Base-by-base conservation (phyloP, 176 grass and related monocot species). In the Phyllostachys edulis region DNA sequence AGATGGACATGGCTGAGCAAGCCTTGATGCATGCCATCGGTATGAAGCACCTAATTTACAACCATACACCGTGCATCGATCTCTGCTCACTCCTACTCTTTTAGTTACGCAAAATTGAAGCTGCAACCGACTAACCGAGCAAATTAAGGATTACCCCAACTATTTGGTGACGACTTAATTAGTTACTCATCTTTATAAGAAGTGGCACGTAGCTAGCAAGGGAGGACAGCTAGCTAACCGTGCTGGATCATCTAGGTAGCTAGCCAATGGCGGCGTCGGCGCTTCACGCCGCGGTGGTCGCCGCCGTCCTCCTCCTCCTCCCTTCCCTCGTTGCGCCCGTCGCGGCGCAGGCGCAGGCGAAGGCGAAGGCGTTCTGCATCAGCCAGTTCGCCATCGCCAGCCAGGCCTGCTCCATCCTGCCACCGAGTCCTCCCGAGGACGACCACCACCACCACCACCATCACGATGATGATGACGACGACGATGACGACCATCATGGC, bases 331-430 rank as follows among this genome's bases (percentile, higher is more conserved):
- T 89, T 24, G 51, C 78, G 7, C 73, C 37, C 3, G 73, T 79
- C 34, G 82, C 32, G n/a, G 83, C 83, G 24, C 82, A 88, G 74
- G 79, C 50, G 41, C 83, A 85, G 63, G 89, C 79, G 34, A 86
- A 67, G 63, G 89, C 79, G 34, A 86, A 67, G 77, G 88, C 94
- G 0, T 89, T 93, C 89, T 97, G 94, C 90, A 88, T 92, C 67
- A 92, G 85, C 67, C 94, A 97, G 89, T 88, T 97, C 74, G 85
- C 89, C 49, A 90, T 93, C 5, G 94, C 91, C 27, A 97, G 90
- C 85, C 94, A 94, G 74, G 94, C 94, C 0, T 97, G 94, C 32
- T 82, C 89, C 45, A 81, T 94, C 73, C 69, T 97, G 16, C 88
- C 87, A 7, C 94, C 85, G 21, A 87, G 78, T 10, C 70, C 63